These are phyloP conservation scores for Terana coerulea DNA, from an alignment of 768 basidiomycete species.

Conservation along the genomic window DNA sequence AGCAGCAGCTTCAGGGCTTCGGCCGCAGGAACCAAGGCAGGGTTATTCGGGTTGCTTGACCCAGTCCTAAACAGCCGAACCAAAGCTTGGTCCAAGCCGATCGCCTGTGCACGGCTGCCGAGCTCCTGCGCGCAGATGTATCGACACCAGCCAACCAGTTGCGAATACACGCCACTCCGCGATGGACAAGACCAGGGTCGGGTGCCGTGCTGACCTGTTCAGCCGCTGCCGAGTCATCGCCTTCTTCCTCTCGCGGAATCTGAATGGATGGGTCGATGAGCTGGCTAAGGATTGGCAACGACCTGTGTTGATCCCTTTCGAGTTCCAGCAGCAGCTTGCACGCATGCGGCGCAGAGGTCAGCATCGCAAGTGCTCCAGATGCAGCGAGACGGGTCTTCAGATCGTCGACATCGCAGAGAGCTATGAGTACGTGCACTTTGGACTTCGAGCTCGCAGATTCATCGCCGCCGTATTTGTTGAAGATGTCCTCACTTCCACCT, in stretches of 20 bases:
- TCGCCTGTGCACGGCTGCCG: conserved; percentile 46
- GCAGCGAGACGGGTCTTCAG: conserved; percentile 83
- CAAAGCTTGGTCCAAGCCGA: conserved; percentile 53
- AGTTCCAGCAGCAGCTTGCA: conserved; percentile 62
- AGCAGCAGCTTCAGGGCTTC: conserved; percentile 46
- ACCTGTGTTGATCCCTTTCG: conserved; percentile 59
- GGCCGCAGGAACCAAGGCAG: conserved; percentile 43
- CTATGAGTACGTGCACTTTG: conserved; percentile 77
- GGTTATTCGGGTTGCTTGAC: conserved; percentile 30
- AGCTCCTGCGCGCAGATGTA: conserved; percentile 35
- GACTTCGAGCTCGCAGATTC: conserved; percentile 43
- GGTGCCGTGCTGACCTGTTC: conserved; percentile 20
- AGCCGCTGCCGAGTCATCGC: conserved; percentile 26
- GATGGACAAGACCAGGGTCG: conserved; percentile 67
- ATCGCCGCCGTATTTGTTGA: conserved; percentile 63
- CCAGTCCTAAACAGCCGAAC: conserved; percentile 43
- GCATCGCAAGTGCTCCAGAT: conserved; percentile 80
- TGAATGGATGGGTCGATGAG: conserved; percentile 58
- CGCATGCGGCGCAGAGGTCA: conserved; percentile 59
- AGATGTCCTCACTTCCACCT: conserved; percentile 69
- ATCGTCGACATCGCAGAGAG: conserved; percentile 86
- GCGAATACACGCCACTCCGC: conserved; percentile 70
- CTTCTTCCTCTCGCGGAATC: conserved; percentile 31
- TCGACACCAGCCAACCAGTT: conserved; percentile 57
- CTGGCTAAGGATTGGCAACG: conserved; percentile 61